Percentiles rank a stretch among this genome's conserved stretches.
These are phyloP conservation scores for Celoporthe dispersa DNA, from an alignment of 2,329 filamentous ascomycete genomes.

Conservation along the genomic window DNA sequence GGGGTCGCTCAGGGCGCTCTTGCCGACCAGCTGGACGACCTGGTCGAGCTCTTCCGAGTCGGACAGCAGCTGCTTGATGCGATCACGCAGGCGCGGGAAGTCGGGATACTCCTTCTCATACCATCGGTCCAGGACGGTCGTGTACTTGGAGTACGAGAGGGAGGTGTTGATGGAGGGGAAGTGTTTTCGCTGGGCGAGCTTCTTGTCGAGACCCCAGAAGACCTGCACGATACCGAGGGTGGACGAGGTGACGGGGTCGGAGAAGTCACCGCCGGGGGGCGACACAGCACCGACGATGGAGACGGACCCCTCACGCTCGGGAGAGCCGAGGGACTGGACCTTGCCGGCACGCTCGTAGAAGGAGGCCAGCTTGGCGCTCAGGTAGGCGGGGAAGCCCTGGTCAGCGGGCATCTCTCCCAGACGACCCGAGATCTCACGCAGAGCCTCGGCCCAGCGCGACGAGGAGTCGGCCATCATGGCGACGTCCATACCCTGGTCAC, in stretches of 20 bases:
- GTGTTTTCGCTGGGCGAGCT: constrained; percentile 97
- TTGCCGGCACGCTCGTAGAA: constrained; percentile 99
- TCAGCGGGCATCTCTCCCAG: constrained; percentile 99
- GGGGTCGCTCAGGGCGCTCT: constrained; percentile 91
- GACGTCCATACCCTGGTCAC: constrained; percentile 94
- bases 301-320: constrained; percentile 87
- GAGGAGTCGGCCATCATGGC: constrained; percentile 99
- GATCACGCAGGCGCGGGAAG: constrained; percentile 89
- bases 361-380: constrained; percentile 93
- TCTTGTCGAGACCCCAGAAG: constrained; percentile 99
- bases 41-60: constrained; percentile 98
- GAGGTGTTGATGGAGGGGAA: constrained; percentile 98
- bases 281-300: constrained; percentile 98
- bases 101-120: constrained; percentile 94
- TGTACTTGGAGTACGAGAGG: constrained; percentile 97
- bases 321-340: constrained; percentile 83
- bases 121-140: constrained; percentile 82
- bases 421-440: constrained; percentile 98
- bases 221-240: constrained; percentile 98
- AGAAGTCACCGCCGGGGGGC: constrained; percentile 98
- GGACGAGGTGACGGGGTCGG: constrained; percentile 91
- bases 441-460: constrained; percentile 96
- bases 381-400: constrained; percentile 98
- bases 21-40: constrained; percentile 97
- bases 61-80: constrained; percentile 90